Evolutionary conservation across 495 filamentous ascomycete species (phyloP).

Genomic region (Penicillium egyptiacum): DNA sequence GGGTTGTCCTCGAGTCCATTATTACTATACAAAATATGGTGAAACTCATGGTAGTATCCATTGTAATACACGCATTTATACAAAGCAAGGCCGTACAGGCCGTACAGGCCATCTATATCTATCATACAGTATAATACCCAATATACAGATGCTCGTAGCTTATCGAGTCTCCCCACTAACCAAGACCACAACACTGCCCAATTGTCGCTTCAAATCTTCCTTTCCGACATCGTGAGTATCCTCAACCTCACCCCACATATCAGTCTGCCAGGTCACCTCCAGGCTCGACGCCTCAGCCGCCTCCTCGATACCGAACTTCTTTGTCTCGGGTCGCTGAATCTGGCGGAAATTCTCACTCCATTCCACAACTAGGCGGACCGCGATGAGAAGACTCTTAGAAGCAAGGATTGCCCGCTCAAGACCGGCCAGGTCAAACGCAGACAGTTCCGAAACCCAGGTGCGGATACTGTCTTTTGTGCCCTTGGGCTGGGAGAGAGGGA

Average conservation of each 20-base stretch:
- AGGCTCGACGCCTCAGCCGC: constrained; percentile 74
- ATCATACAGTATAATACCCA: constrained; percentile 14
- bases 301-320: constrained; percentile 56
- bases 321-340: constrained; percentile 32
- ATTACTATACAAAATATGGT: not conserved
- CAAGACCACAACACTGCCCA: constrained; percentile 81
- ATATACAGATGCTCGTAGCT: constrained; percentile 7
- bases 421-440: constrained; percentile 76
- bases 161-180: constrained; percentile 59
- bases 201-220: constrained; percentile 84
- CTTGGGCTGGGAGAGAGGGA: constrained; percentile 68
- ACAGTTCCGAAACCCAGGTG: constrained; percentile 73
- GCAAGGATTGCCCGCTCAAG: constrained; percentile 81
- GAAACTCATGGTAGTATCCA: not conserved
- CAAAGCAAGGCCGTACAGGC: constrained; percentile 1
- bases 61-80: constrained; percentile 10
- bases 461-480: constrained; percentile 71
- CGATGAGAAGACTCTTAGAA: constrained; percentile 80
- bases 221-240: constrained; percentile 97
- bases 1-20: not conserved
- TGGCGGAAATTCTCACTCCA: constrained; percentile 75
- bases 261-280: constrained; percentile 89
- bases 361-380: constrained; percentile 73
- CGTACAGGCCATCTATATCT: constrained; percentile 1
- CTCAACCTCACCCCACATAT: constrained; percentile 93